Conservation (phyloP, 345 rosid species). For the Populus simonii region DNA sequence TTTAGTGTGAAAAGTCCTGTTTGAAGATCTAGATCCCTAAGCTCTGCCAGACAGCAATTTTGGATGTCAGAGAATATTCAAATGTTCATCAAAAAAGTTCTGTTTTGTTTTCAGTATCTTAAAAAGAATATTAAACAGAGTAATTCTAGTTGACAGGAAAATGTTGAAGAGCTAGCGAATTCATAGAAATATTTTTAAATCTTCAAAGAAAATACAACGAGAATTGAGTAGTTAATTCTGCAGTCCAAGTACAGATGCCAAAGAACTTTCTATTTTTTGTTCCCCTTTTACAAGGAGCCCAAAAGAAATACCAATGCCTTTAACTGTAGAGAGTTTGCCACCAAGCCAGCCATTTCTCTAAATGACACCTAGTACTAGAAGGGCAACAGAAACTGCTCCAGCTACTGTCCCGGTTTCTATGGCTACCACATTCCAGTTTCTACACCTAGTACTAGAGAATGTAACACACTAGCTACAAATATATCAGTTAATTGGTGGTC, state of each 20-base stretch:
- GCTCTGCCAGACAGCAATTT: slow-evolving; percentile 22
- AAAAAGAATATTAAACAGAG: not conserved
- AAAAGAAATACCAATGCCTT: slow-evolving; percentile 40
- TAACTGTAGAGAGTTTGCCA: slow-evolving; percentile 44
- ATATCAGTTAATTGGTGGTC: not conserved
- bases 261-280: not conserved
- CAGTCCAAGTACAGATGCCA: too few relatives aligned
- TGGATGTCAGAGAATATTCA: slow-evolving; percentile 5
- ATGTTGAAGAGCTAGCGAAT: not conserved
- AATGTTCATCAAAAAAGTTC: not conserved
- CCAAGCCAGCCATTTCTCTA: slow-evolving; percentile 38
- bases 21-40: slow-evolving; percentile 25
- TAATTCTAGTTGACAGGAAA: not conserved
- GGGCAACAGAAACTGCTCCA: slow-evolving; percentile 3
- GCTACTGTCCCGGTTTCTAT: slow-evolving; percentile 16
- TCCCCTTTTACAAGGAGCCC: not conserved
- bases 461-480: not conserved
- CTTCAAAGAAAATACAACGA: not conserved
- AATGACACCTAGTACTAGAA: slow-evolving; percentile 11
- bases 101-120: not conserved
- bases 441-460: not conserved
- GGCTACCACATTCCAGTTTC: slow-evolving; percentile 4
- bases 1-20: slow-evolving; percentile 25
- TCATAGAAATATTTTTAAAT: not conserved
- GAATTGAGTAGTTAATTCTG: not conserved